These are phyloP conservation scores for Neurospora sp. DNA, from an alignment of 495 filamentous ascomycete species.

Conservation along the genomic window DNA sequence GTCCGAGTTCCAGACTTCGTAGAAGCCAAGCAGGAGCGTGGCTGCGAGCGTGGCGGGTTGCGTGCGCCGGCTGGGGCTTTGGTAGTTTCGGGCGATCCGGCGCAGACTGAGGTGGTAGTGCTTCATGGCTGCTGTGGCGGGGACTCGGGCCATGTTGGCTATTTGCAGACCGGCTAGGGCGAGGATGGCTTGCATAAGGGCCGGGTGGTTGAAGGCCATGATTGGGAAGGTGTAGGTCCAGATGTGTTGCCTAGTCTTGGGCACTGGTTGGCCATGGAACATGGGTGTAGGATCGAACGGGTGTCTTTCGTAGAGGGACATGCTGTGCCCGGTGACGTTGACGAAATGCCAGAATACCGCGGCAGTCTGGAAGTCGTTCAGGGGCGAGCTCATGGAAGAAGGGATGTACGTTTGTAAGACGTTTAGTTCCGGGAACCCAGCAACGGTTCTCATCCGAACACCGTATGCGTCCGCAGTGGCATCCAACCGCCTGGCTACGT, in stretches of 20 bases:
- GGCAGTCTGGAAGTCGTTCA: conserved; percentile 74
- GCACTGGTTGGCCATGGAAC: conserved; percentile 53
- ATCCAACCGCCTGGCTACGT: conserved; percentile 24
- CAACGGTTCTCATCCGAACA: conserved; percentile 33
- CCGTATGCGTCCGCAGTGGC: conserved; percentile 24
- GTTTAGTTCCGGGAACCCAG: conserved; percentile 33
- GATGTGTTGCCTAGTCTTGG: conserved; percentile 61
- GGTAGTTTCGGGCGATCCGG: conserved; percentile 63
- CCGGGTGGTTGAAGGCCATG: conserved; percentile 71
- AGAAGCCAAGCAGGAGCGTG: conserved; percentile 79
- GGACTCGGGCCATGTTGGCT: conserved; percentile 62
- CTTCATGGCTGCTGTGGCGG: conserved; percentile 69
- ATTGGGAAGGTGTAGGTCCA: conserved; percentile 86
- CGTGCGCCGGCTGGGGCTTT: conserved; percentile 57
- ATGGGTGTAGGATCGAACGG: conserved; percentile 66
- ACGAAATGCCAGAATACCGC: conserved; percentile 90
- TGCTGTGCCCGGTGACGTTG: conserved; percentile 72
- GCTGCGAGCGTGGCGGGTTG: conserved; percentile 79
- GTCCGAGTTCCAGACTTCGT: conserved; percentile 90
- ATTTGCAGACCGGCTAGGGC: conserved; percentile 84
- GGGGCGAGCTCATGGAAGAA: conserved; percentile 62
- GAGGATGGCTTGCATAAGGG: conserved; percentile 83
- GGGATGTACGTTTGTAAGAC: conserved; percentile 73
- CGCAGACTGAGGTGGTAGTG: conserved; percentile 86
- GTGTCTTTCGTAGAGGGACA: conserved; percentile 83